Conservation (phyloP, 306 rosid genomes). For the Betula pendula region DNA sequence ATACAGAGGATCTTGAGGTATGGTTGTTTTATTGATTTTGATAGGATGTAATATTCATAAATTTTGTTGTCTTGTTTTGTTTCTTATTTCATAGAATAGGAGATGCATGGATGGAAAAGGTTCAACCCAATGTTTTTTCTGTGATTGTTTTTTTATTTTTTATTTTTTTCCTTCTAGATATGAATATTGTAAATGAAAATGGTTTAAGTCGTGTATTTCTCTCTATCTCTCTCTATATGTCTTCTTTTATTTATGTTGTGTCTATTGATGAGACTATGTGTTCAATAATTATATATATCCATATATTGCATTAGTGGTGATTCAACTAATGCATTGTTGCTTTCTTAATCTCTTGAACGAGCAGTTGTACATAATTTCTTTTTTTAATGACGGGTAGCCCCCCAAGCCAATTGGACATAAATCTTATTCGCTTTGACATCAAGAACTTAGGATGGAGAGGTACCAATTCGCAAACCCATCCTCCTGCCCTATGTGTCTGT, state of each 20-base stretch:
- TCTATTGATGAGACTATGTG: slow-evolving; percentile 2
- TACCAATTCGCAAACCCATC: slow-evolving; percentile 28
- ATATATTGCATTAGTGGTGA: too few relatives aligned
- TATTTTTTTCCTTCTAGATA: background rate
- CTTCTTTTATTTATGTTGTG: background rate
- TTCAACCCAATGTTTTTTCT: slow-evolving; percentile 3
- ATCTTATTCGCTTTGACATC: slow-evolving; percentile 65
- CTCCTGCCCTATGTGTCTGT: background rate
- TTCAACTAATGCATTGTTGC: slow-evolving; percentile 27
- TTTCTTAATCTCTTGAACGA: slow-evolving; percentile 38
- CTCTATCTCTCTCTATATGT: background rate
- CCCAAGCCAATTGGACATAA: too few relatives aligned
- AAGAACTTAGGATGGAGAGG: slow-evolving; percentile 74
- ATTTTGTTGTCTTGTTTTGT: slow-evolving; percentile 21
- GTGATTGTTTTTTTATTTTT: background rate
- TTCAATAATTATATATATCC: slow-evolving; percentile 7
- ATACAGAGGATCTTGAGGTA: slow-evolving; percentile 94
- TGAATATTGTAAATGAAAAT: background rate
- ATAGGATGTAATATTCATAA: slow-evolving; percentile 16
- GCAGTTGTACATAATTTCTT: slow-evolving; percentile 87
- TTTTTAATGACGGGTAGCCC: too few relatives aligned
- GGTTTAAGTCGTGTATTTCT: background rate
- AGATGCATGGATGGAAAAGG: slow-evolving; percentile 1
- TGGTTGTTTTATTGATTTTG: slow-evolving; percentile 18
- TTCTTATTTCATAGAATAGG: slow-evolving; percentile 13